Evolutionary conservation across 805 yeast species (phyloP), one percentile per base, ranked within the genome.

Genomic region (Myxozyma mucilagina): DNA sequence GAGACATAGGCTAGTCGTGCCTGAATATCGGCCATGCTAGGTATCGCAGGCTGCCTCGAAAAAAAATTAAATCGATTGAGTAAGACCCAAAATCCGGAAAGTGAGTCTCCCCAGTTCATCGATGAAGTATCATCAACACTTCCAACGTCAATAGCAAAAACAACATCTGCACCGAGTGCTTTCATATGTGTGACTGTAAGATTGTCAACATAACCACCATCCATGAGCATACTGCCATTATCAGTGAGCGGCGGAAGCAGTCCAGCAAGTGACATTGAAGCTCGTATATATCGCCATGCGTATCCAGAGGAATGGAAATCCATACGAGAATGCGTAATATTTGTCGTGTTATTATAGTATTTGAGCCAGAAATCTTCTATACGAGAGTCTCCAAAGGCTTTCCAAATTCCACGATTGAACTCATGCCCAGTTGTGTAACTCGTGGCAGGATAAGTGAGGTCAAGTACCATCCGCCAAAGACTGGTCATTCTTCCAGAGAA

Each of bases 391-490:
- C 98, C 97, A 76, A 93, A 89, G 0, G 90, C 84, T 73, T 94
- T 93, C 97, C 97, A 94, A n/a, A 93, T 84, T 53, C 99, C 98
- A 67, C 98, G 80, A 73, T 93, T 93, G 74, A 93, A 93, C 73
- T 91, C 98, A 74, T 94, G 97, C 0, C 99, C 99, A 0, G 99
- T 94, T 10, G 96, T 89, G 71, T 96, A 93, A 0, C 97, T 87
- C 0, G 97, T 91, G 1, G 90, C 86, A 0, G 99, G 99, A 73
- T 92, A 88, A 0, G 99, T 93, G 68, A 94, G 74, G 72, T 93
- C 99, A 35, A 89, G 75, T 1, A 87, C 62, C 70, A 88, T 84
- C 68, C 97, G 79, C 99, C 99, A 93, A 2, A 88, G 62, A 1
- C 96, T 87, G 0, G 93, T 83, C 64, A 93, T 79, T 68, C 98